Conservation (phyloP, 306 rosid genomes). For the Mucuna pruriens region DNA sequence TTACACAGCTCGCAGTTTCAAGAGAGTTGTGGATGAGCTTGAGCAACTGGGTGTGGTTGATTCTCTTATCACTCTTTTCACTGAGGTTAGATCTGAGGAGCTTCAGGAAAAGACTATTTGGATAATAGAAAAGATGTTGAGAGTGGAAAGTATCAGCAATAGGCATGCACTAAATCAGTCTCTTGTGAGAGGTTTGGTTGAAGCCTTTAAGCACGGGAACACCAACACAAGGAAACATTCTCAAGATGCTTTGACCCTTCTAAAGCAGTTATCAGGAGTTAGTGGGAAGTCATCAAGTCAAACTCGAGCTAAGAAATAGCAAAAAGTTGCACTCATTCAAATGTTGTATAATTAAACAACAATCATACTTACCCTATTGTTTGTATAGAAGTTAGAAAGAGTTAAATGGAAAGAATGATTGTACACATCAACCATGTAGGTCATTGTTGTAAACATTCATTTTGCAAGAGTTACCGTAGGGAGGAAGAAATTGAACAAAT, state of each 20-base stretch:
- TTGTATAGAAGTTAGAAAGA: conserved; percentile 28
- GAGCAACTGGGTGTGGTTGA: conserved; percentile 8
- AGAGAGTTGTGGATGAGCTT: conserved; percentile 17
- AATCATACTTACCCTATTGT: conserved; percentile 17
- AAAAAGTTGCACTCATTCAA: not conserved
- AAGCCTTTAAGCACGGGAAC: conserved; percentile 20
- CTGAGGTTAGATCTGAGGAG: conserved; percentile 11
- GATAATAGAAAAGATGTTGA: conserved; percentile 11
- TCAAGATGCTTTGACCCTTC: conserved; percentile 7
- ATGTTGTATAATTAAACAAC: conserved; percentile 23
- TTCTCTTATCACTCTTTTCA: conserved; percentile 1
- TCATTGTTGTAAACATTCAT: conserved; percentile 3
- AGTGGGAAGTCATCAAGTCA: conserved; percentile 17
- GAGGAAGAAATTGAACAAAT: not conserved
- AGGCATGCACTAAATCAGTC: conserved; percentile 14
- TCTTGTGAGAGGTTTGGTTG: conserved; percentile 12
- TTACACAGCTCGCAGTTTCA: not conserved
- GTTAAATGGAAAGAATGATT: not conserved
- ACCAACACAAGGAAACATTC: conserved; percentile 22
- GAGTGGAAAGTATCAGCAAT: conserved; percentile 7
- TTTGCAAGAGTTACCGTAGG: not conserved
- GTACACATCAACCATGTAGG: not conserved
- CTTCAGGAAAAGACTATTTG: conserved; percentile 14
- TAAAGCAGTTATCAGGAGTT: conserved; percentile 25
- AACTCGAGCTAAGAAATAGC: not conserved